These are phyloP conservation scores for Penicillium corylophilum DNA, from an alignment of 2,329 filamentous ascomycete species.

Conservation along the genomic window DNA sequence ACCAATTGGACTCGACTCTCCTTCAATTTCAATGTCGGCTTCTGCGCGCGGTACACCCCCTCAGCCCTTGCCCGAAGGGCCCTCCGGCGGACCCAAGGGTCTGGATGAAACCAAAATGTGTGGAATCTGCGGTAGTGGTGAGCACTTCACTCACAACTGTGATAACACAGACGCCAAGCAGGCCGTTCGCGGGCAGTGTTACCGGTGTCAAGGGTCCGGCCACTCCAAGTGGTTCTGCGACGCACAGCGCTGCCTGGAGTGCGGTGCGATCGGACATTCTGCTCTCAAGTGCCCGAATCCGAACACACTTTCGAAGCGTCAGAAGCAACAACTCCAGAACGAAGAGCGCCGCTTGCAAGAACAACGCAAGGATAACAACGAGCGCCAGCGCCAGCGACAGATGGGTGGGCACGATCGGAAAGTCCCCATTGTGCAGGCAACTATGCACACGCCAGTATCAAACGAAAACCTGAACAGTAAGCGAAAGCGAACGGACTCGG, in stretches of 20 bases:
- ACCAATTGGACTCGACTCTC: constrained; percentile 16
- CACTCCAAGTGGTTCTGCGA: constrained; percentile 41
- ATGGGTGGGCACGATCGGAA: constrained; percentile 47
- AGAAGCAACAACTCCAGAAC: constrained; percentile 36
- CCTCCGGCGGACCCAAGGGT: constrained; percentile 45
- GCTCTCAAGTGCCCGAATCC: constrained; percentile 35
- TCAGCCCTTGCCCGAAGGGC: constrained; percentile 31
- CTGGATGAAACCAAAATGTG: constrained; percentile 45
- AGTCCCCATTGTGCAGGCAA: constrained; percentile 41
- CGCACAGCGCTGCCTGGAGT: constrained; percentile 44
- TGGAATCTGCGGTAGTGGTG: constrained; percentile 47
- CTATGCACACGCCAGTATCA: constrained; percentile 20
- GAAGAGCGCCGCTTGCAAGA: constrained; percentile 39
- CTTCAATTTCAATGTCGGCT: constrained; percentile 22
- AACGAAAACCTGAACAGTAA: constrained; percentile 24
- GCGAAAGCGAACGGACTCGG: constrained; percentile 34
- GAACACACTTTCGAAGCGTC: constrained; percentile 35
- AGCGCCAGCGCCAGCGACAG: constrained; percentile 43
- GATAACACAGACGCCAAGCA: constrained; percentile 46
- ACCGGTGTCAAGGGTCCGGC: constrained; percentile 41
- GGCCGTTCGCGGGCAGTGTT: constrained; percentile 40
- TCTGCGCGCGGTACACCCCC: constrained; percentile 28
- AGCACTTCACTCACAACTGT: constrained; percentile 46
- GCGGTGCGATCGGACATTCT: constrained; percentile 46
- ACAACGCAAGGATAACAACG: constrained; percentile 34